Conservation (phyloP, 2,329 filamentous ascomycete genomes). For the Plectosphaerella plurivora region DNA sequence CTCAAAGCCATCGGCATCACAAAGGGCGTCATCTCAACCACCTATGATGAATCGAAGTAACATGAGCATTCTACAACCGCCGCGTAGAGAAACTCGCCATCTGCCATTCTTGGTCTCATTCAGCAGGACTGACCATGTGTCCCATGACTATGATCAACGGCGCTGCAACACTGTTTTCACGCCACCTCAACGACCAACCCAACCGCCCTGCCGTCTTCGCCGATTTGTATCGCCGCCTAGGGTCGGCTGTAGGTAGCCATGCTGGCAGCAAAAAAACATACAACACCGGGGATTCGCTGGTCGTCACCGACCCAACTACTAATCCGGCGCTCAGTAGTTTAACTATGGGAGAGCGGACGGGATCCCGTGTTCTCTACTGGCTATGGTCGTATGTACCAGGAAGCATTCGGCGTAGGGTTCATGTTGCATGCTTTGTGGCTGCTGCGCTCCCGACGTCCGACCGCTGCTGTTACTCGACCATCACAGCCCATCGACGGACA, state of each 20-base stretch:
- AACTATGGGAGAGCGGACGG: conserved; percentile 11
- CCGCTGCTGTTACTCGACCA: too few species aligned
- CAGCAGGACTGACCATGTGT: conserved; percentile 1
- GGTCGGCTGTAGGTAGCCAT: background rate
- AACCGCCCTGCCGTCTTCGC: too few species aligned
- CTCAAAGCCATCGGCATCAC: conserved; percentile 12
- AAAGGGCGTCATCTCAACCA: conserved; percentile 10
- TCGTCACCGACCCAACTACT: too few species aligned
- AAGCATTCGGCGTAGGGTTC: too few species aligned
- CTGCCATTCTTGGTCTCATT: conserved; percentile 2
- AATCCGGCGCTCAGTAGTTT: conserved; percentile 4
- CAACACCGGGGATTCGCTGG: too few species aligned
- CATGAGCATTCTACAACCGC: conserved; percentile 6
- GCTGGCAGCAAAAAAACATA: too few species aligned
- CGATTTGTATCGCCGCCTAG: too few species aligned
- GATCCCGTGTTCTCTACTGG: conserved; percentile 11
- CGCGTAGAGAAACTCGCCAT: conserved; percentile 10
- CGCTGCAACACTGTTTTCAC: too few species aligned
- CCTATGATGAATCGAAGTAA: conserved; percentile 6
- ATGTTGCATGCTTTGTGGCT: too few species aligned
- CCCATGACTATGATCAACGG: conserved; percentile 1
- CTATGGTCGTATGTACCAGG: background rate
- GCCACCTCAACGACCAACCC: too few species aligned
- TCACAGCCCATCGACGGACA: too few species aligned
- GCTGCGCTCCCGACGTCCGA: too few species aligned